Percentiles rank a stretch among this genome's conserved stretches.
phyloP scores from a whole-genome alignment of 495 filamentous ascomycete genomes.

The Tricharina praecox region DNA sequence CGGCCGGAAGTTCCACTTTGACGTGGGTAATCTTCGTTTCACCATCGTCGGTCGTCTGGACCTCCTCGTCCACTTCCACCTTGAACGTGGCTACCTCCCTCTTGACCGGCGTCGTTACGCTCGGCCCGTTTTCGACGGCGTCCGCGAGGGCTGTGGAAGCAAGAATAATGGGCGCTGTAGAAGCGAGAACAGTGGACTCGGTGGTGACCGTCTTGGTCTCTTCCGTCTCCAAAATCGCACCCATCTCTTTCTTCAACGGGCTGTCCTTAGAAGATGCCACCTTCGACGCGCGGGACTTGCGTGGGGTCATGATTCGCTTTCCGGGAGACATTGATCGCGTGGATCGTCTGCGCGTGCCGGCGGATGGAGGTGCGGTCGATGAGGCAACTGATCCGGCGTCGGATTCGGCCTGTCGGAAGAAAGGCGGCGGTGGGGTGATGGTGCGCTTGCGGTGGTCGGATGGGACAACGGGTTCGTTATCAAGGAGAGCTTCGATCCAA shows the following conservation, averaged over 20 bases:
- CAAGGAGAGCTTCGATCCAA: slow-evolving; percentile 82
- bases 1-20: slow-evolving; percentile 56
- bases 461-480: slow-evolving; percentile 47
- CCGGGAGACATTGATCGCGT: slow-evolving; percentile 39
- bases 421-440: slow-evolving; percentile 29
- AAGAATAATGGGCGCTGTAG: no score
- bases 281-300: slow-evolving; percentile 54
- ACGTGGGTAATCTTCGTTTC: slow-evolving; percentile 61
- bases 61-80: slow-evolving; percentile 46
- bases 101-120: slow-evolving; percentile 26
- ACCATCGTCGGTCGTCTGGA: slow-evolving; percentile 39
- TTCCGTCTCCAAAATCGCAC: slow-evolving; percentile 26
- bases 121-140: not conserved
- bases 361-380: slow-evolving; percentile 31
- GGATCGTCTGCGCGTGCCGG: slow-evolving; percentile 30
- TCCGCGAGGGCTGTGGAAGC: no score
- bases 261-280: slow-evolving; percentile 34
- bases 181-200: slow-evolving; percentile 17
- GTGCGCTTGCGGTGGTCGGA: slow-evolving; percentile 28
- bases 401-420: slow-evolving; percentile 26
- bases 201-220: slow-evolving; percentile 20
- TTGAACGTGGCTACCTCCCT: slow-evolving; percentile 39
- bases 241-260: slow-evolving; percentile 26
- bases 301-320: slow-evolving; percentile 43
- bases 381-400: slow-evolving; percentile 26